phyloP scores from a whole-genome alignment of 164 flowering plant species.

The Stephania japonica region DNA sequence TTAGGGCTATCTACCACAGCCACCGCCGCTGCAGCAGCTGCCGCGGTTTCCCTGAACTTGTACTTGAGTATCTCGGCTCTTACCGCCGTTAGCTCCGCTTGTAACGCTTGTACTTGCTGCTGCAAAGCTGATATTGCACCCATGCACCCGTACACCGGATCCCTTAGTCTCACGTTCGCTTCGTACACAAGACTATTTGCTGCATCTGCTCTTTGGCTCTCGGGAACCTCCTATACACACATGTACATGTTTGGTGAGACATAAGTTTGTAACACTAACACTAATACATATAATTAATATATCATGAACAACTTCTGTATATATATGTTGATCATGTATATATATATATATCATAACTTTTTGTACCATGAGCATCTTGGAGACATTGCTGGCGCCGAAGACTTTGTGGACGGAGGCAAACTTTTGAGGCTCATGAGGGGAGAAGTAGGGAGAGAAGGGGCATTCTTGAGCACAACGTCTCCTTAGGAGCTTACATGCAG shows the following conservation, averaged over 20 bases:
- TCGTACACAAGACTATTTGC: constrained; percentile 90
- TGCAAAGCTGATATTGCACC: constrained; percentile 88
- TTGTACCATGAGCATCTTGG: constrained; percentile 91
- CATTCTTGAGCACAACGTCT: constrained; percentile 88
- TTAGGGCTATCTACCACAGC: constrained; percentile 11
- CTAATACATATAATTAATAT: not conserved
- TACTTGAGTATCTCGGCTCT: constrained; percentile 66
- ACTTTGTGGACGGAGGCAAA: constrained; percentile 94
- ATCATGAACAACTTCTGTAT: not conserved
- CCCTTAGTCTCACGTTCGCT: constrained; percentile 84
- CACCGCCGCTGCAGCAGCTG: no score
- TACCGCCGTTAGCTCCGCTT: constrained; percentile 68
- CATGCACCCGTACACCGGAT: constrained; percentile 95
- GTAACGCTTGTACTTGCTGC: constrained; percentile 72
- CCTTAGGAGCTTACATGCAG: constrained; percentile 91
- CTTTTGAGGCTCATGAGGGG: constrained; percentile 92
- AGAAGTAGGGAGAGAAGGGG: constrained; percentile 93
- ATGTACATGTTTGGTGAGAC: no score
- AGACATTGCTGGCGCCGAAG: constrained; percentile 97
- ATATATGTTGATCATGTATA: no score
- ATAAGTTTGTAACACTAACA: not conserved
- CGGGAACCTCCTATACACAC: constrained; percentile 64
- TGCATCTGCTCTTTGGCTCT: constrained; percentile 75
- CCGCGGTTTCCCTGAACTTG: constrained; percentile 51
- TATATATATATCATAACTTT: no score